A percentile compares a stretch with the other conserved stretches of the same genome.
These are phyloP conservation scores for Stropharia rugosoannulata DNA, from an alignment of 768 basidiomycete species.

Conservation along the genomic window DNA sequence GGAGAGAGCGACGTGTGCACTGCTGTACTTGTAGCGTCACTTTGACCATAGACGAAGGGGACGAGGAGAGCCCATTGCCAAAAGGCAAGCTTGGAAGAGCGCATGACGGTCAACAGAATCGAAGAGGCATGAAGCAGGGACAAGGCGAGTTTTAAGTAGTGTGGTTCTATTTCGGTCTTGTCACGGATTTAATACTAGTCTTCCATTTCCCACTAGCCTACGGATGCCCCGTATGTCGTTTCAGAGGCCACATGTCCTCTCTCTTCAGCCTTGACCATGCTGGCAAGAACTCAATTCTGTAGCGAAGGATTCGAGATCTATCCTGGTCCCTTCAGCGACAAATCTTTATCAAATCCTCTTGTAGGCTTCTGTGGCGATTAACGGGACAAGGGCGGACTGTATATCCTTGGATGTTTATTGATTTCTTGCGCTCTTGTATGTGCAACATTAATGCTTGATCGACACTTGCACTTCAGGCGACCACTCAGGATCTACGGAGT, in stretches of 20 bases:
- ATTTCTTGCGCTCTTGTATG: too few relatives aligned
- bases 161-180: slow-evolving; percentile 4
- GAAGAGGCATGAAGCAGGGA: not conserved
- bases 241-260: slow-evolving; percentile 3
- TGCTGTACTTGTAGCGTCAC: not conserved
- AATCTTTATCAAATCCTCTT: too few relatives aligned
- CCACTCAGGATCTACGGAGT: too few relatives aligned
- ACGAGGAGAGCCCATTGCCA: slow-evolving; percentile 7
- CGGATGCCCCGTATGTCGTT: slow-evolving; percentile 7
- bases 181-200: slow-evolving; percentile 1
- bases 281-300: slow-evolving; percentile 4
- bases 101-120: not conserved
- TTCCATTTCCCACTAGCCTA: slow-evolving; percentile 5
- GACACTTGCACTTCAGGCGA: too few relatives aligned
- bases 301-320: not conserved
- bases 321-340: too few relatives aligned
- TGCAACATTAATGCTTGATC: too few relatives aligned
- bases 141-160: not conserved
- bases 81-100: slow-evolving; percentile 2
- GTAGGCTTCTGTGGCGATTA: too few relatives aligned
- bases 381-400: too few relatives aligned
- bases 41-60: slow-evolving; percentile 4
- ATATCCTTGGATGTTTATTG: too few relatives aligned
- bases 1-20: not conserved
- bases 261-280: slow-evolving; percentile 2